Evolutionary conservation across 2,329 filamentous ascomycete species (phyloP), one percentile per base, ranked within the genome.

Genomic region (Dothiorella sarmentorum): DNA sequence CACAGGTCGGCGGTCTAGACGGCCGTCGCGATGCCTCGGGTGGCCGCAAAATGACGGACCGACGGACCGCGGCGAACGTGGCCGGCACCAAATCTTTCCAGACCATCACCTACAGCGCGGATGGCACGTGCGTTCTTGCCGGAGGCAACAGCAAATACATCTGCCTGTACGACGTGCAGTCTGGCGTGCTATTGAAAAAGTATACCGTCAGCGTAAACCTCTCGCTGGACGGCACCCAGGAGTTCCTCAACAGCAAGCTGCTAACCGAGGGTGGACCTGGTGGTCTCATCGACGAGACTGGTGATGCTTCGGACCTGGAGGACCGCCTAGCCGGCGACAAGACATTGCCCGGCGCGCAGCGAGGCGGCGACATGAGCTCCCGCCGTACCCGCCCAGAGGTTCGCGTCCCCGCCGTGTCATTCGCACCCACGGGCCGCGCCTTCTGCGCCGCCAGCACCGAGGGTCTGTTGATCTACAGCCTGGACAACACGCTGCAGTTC

Each of bases 111-210:
- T 99, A 97, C 76, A 96, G 91, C 71, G 88, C 90, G 1, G 94
- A 99, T 69, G 94, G 94, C 11, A 89, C 85, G 62, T 97, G 94
- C 67, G 80, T 99, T 10, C 79, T 99, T 38, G 94, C 93, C 0
- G 92, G 85, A 47, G 94, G 94, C 29, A 96, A 94, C 79, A 97
- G 91, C 85, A 99, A 99, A 77, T 97, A 96, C 73, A 97, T 99
- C 55, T 97, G 94, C 71, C 75, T 99, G 60, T 99, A 99, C 75
- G 93, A 95, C n/a, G 90, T 96, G 29, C 86, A 86, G 60, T 96
- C 93, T 0, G 91, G 94, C 72, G 91, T 94, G 0, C 78, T 99
- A 10, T 79, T 97, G 58, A 96, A 95, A 73, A 97, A 97, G 71
- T 99, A 89, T 70, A 97, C 93, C 1, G 92, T 97, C 67, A 96